Evolutionary conservation across 768 basidiomycete species (phyloP), one percentile per base, ranked within the genome.

Genomic region (Piloderma croceum): DNA sequence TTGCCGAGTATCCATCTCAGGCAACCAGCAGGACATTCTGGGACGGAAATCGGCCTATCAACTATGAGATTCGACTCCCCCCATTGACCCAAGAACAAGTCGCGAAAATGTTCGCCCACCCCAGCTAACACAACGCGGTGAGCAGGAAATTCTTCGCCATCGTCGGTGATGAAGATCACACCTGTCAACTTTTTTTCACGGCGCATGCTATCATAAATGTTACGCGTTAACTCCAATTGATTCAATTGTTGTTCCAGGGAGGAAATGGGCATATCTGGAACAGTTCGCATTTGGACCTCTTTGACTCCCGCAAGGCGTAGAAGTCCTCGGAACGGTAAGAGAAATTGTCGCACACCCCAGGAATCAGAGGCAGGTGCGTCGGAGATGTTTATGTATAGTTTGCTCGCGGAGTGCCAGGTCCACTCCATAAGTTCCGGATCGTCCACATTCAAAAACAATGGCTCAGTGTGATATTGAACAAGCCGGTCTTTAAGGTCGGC

Each of bases 371-470:
- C 55, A 18, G 43, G 45, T 12, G 56, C 50, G 34, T 63, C 59
- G 5, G 43, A 31, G 9, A 57, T 50, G 38, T 61, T 55, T 41
- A 74, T 63, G 17, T 69, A 59, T 27, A 77, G 57, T 22, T 67
- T 51, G 17, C 57, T 45, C 2, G 67, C 68, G 6, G 52, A 50
- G 23, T 61, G 57, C 68, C 70, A 76, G 13, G 39, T 41, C 71
- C 71, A 72, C 0, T 40, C 39, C 15, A 63, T 65, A 1, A 15
- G 9, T 6, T n/a, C 33, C 2, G 69, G 61, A 42, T 71, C 57
- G 24, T 68, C 55, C 27, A 76, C 65, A 34, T 77, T 77, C 41
- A 77, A 61, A 53, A 74, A 75, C 3, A 74, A 44, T 1, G 42
- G 45, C 17, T 58, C 47, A 11, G 53, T 32, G 25, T 53, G 47